phyloP scores from a whole-genome alignment of 352 stramenopile species.

The Phytophthora boehmeriae region DNA sequence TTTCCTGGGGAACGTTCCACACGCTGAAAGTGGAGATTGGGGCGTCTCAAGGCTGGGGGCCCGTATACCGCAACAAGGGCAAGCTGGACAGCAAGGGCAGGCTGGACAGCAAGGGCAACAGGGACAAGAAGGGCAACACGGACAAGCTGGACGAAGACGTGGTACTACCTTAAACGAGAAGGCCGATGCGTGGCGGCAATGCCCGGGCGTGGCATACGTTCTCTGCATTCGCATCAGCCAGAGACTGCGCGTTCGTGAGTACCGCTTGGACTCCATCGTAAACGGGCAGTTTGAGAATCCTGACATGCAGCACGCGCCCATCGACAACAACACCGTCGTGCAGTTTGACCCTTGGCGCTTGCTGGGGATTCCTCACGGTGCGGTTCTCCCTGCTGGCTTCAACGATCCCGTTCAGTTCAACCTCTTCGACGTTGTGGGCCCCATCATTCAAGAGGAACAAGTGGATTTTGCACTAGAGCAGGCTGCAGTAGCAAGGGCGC shows the following conservation, averaged over 20 bases:
- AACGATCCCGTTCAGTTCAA: constrained; percentile 10
- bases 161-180: constrained; percentile 6
- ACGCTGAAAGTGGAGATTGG: constrained; percentile 18
- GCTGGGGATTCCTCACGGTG: constrained; percentile 4
- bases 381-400: constrained; percentile 5
- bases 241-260: background rate
- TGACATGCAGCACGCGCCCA: background rate
- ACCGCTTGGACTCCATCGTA: constrained; percentile 14
- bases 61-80: background rate
- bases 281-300: constrained; percentile 10
- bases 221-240: constrained; percentile 4
- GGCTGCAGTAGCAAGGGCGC: background rate
- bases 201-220: constrained; percentile 7
- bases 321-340: constrained; percentile 3
- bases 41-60: background rate
- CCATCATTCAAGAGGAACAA: background rate
- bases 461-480: background rate
- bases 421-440: background rate
- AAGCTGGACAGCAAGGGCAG: no score
- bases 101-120: no score
- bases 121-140: no score
- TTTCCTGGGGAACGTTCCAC: background rate
- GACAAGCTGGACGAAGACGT: no score
- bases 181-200: constrained; percentile 11
- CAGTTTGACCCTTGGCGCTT: constrained; percentile 9